Conservation (phyloP, 805 yeast species). For the Candida maris region DNA sequence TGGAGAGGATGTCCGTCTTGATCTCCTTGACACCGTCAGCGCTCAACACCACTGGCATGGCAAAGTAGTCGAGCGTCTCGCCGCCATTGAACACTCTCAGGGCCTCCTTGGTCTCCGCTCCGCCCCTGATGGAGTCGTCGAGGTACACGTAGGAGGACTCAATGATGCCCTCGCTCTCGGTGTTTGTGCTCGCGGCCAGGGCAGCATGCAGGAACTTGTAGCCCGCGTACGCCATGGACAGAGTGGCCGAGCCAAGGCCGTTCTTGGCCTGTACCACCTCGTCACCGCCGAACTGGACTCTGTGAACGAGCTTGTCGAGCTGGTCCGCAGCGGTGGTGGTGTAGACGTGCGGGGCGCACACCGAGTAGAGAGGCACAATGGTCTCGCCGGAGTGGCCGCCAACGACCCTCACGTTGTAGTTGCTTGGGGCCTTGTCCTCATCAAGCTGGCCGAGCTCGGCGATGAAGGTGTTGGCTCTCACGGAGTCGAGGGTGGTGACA, state of each 20-base stretch:
- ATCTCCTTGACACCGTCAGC: conserved; percentile 54
- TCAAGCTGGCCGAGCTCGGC: conserved; percentile 48
- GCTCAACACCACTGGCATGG: conserved; percentile 59
- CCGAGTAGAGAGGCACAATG: conserved; percentile 73
- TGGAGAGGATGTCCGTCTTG: conserved; percentile 48
- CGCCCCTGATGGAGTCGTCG: conserved; percentile 49
- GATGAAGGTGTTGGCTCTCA: conserved; percentile 74
- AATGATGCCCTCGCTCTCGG: conserved; percentile 50
- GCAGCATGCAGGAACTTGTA: conserved; percentile 66
- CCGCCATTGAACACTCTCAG: conserved; percentile 33
- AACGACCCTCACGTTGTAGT: conserved; percentile 65
- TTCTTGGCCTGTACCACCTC: conserved; percentile 94
- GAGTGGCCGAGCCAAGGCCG: conserved; percentile 92
- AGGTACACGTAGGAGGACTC: conserved; percentile 63
- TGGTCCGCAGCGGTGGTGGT: conserved; percentile 32
- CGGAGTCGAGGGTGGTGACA: conserved; percentile 57
- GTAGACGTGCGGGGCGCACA: conserved; percentile 29
- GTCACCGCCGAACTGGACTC: conserved; percentile 87
- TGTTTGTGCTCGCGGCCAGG: conserved; percentile 49
- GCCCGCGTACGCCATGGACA: conserved; percentile 95
- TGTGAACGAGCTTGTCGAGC: conserved; percentile 61
- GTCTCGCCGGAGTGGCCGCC: conserved; percentile 97
- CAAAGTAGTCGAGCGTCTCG: conserved; percentile 42
- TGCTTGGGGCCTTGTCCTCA: conserved; percentile 40
- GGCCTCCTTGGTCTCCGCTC: conserved; percentile 43